These are phyloP conservation scores for Claviceps arundinis DNA, from an alignment of 2,329 filamentous ascomycete species.

Conservation along the genomic window DNA sequence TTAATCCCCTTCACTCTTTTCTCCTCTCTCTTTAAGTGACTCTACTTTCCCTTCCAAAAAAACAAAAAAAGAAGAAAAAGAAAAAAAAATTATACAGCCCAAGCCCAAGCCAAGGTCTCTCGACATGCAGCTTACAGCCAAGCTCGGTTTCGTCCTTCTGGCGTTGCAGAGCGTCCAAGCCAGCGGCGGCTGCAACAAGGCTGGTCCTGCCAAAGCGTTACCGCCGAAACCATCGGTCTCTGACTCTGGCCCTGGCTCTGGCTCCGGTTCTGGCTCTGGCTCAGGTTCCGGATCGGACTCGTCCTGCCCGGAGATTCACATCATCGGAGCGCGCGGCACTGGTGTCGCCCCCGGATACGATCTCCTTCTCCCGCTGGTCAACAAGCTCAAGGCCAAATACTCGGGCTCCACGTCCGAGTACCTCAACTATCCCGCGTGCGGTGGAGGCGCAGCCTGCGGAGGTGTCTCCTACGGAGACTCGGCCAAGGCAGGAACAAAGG, in stretches of 20 bases:
- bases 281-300: background rate
- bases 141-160: background rate
- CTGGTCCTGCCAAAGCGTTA: no score
- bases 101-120: background rate
- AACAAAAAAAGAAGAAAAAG: no score
- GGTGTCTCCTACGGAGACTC: constrained; percentile 47
- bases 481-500: constrained; percentile 10
- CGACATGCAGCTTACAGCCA: background rate
- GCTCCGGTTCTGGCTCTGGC: no score
- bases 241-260: no score
- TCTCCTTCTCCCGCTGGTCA: constrained; percentile 34
- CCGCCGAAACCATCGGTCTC: no score
- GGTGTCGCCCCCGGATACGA: constrained; percentile 39
- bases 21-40: no score
- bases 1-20: no score
- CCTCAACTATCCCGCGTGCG: constrained; percentile 48
- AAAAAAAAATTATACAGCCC: background rate
- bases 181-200: no score
- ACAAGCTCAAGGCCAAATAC: constrained; percentile 33
- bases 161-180: background rate
- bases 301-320: constrained; percentile 19
- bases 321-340: constrained; percentile 35
- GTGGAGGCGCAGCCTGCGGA: constrained; percentile 44
- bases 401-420: constrained; percentile 39
- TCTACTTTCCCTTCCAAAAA: no score